These are phyloP conservation scores for Urostyla sp. DNA, from an alignment of 73 alveolate genomes.

Conservation along the genomic window DNA sequence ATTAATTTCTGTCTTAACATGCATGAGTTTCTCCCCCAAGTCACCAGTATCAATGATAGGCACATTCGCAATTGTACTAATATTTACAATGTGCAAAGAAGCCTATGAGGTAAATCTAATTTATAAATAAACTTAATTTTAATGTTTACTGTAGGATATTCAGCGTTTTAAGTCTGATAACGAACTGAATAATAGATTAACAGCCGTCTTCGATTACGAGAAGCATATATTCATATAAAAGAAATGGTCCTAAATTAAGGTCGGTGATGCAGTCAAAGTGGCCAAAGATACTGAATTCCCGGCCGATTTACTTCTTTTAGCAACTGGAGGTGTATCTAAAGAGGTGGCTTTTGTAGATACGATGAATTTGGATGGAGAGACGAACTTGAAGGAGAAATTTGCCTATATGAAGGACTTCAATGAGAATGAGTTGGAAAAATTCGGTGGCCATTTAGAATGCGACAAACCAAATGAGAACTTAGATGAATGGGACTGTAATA, in stretches of 20 bases:
- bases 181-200: conserved; percentile 21
- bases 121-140: not conserved
- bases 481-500: conserved; percentile 83
- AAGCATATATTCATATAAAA: not conserved
- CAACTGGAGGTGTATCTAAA: not conserved
- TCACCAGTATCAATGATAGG: conserved; percentile 73
- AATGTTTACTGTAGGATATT: not conserved
- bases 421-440: no score
- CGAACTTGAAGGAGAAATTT: conserved; percentile 77
- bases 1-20: conserved; percentile 87
- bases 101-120: conserved; percentile 65
- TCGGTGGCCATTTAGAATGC: conserved; percentile 66
- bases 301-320: conserved; percentile 28
- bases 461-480: conserved; percentile 86
- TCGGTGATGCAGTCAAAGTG: conserved; percentile 37
- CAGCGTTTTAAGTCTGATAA: conserved; percentile 21
- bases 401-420: not conserved
- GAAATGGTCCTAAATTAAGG: conserved; percentile 43
- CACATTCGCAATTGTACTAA: conserved; percentile 65
- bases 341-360: conserved; percentile 75
- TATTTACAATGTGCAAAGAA: conserved; percentile 84
- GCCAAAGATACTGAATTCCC: conserved; percentile 43
- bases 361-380: conserved; percentile 85
- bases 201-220: conserved; percentile 9
- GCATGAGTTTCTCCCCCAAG: conserved; percentile 75